Evolutionary conservation across 768 basidiomycete species (phyloP), one percentile per base, ranked within the genome.

Genomic region (Boletus coccyginus): DNA sequence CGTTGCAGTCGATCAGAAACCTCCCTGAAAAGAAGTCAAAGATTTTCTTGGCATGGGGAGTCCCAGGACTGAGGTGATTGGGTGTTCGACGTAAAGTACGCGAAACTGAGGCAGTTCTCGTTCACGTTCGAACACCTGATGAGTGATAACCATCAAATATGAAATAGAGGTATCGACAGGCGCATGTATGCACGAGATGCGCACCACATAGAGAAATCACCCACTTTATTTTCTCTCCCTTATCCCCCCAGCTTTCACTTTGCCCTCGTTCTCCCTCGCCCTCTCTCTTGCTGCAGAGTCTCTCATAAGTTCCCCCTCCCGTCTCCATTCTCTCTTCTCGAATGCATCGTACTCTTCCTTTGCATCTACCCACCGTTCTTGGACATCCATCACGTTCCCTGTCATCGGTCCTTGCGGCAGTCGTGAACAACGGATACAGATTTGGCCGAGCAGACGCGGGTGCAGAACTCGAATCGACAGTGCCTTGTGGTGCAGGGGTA

Each of bases 321-420:
- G 80, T 61, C 84, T 75, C 94, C 92, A 95, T 62, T 87, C 80
- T 63, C 69, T 78, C 66, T 75, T 85, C 73, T 98, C 92, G 64
- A 77, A 87, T 43, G 86, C 87, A 70, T 97, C 94, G 73, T 85
- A 97, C 44, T 81, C 82, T 29, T 92, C 90, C 58, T 79, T 81
- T 7, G 85, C 83, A 62, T 97, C 93, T n/a, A 96, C 71, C 94
- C 95, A 98, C 42, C 94, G 77, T 68, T 98, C 95, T 70, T 98
- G 94, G 7, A 95, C 84, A 64, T 94, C 92, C 21, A 83, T 74
- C 13, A 92, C 78, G 60, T 78, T 77, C 33, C 79, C 81, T 49
- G 74, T 72, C 55, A 85, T 66, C 2, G 77, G 69, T 0, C 85
- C 85, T 16, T n/a, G 79, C 78, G 4, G 89, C 87, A 13, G 80